Conservation (phyloP, 495 filamentous ascomycete genomes). For the Neurospora sp. region DNA sequence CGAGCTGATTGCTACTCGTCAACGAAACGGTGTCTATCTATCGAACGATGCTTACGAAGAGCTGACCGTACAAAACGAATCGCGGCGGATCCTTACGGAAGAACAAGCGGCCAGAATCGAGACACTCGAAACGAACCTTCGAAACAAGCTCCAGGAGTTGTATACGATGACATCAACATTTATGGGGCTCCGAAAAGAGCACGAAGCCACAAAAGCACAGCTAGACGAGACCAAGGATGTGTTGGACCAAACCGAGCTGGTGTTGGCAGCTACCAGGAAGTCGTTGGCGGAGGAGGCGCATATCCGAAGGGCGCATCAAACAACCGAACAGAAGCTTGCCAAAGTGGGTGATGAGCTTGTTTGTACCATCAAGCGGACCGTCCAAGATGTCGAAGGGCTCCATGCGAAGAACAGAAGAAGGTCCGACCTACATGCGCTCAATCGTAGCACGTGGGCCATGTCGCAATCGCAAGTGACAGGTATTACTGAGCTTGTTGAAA, state of each 20-base stretch:
- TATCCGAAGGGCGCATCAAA: slow-evolving; percentile 73
- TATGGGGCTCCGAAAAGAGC: slow-evolving; percentile 74
- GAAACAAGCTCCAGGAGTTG: slow-evolving; percentile 86
- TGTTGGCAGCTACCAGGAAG: slow-evolving; percentile 63
- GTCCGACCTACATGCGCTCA: slow-evolving; percentile 67
- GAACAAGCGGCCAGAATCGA: slow-evolving; percentile 90
- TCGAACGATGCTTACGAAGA: slow-evolving; percentile 77
- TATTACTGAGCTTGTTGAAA: slow-evolving; percentile 67
- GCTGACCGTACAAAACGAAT: slow-evolving; percentile 82
- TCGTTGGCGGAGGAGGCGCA: slow-evolving; percentile 69
- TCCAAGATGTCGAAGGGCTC: slow-evolving; percentile 68
- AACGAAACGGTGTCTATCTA: slow-evolving; percentile 91
- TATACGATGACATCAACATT: slow-evolving; percentile 77
- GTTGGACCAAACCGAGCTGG: slow-evolving; percentile 77
- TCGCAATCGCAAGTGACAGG: slow-evolving; percentile 65
- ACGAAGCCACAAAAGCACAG: slow-evolving; percentile 58
- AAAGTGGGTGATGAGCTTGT: slow-evolving; percentile 65
- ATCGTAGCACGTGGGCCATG: slow-evolving; percentile 66
- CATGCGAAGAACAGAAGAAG: slow-evolving; percentile 76
- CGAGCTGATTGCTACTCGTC: slow-evolving; percentile 84
- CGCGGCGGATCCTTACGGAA: slow-evolving; percentile 80
- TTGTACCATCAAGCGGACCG: slow-evolving; percentile 60
- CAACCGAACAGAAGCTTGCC: slow-evolving; percentile 68
- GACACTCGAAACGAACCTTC: slow-evolving; percentile 77
- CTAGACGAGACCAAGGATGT: slow-evolving; percentile 71